These are phyloP conservation scores for Pseudoneurospora amorphoporcata DNA, from an alignment of 495 filamentous ascomycete species.

Conservation along the genomic window DNA sequence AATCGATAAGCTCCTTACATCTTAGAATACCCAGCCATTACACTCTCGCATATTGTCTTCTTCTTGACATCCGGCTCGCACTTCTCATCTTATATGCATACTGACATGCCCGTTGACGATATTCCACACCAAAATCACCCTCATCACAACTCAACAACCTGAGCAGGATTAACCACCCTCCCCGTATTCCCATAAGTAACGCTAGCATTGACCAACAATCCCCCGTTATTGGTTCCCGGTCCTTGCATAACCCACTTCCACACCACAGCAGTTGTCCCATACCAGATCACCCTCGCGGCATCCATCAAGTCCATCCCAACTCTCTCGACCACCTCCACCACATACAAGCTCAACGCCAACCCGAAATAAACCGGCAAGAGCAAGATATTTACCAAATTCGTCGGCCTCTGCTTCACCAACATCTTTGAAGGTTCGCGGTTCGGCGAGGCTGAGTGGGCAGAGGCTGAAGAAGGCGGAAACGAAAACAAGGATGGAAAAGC, in stretches of 20 bases:
- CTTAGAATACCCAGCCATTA: neutral
- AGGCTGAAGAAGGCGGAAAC: neutral
- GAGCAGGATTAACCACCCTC: slow-evolving; percentile 45
- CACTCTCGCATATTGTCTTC: neutral
- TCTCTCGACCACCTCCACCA: neutral
- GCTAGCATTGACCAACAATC: slow-evolving; percentile 67
- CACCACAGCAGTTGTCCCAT: slow-evolving; percentile 53
- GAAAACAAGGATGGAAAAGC: neutral
- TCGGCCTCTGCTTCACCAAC: neutral
- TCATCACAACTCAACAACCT: slow-evolving; percentile 21
- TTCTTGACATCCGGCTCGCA: neutral
- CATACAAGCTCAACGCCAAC: neutral
- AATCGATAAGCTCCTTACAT: neutral
- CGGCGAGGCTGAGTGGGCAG: neutral
- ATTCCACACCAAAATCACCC: too few relatives aligned
- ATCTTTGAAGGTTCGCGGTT: neutral
- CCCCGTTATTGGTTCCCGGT: slow-evolving; percentile 47
- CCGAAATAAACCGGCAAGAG: neutral
- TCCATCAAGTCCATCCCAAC: slow-evolving; percentile 38
- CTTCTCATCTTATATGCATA: neutral
- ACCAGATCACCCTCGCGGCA: slow-evolving; percentile 44
- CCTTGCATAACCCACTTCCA: slow-evolving; percentile 61
- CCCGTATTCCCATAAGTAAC: slow-evolving; percentile 60
- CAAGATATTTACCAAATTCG: neutral
- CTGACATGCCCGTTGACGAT: neutral